Base-by-base conservation (phyloP, 805 yeast species). In the Kockiozyma suomiensis region DNA sequence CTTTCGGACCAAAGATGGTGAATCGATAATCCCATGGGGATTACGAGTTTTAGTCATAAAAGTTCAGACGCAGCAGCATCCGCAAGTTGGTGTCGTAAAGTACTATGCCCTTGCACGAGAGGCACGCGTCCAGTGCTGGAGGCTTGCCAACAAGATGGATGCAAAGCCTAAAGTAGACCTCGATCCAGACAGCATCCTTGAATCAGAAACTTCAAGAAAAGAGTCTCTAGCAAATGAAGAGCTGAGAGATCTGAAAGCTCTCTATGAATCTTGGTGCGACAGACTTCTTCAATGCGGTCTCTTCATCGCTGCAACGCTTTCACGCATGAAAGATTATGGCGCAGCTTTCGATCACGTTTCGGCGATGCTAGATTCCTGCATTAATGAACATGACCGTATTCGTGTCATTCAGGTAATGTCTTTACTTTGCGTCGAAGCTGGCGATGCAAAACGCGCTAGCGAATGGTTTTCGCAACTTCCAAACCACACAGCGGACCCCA, bases 31-130 rank as follows among this genome's bases (percentile, higher is more conserved):
- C 1, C 72, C 74, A 6, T 75, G 78, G 77, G 66, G 69, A 2
- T 60, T 75, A 26, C 54, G 77, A 33, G 64, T 74, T 8, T 55
- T 73, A 30, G 55, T 71, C 4, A 69, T 71, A 21, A 70, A 72
- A 26, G 65, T 74, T 17, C 71, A 68, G 49, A 65, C 74, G 3
- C 68, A 68, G 21, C 75, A 76, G 1, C 73, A 75, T 51, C 70
- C 70, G 52, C 75, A 71, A 43, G 56, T 68, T 5, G 72, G 75
- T 1, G 58, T 75, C 6, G 68, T 67, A 47, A 59, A 59, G 38
- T 72, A 72, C 60, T 75, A 76, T 55, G 51, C 66, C 7, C 56
- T 76, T 49, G 76, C 74, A 0, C 62, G 70, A 7, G 78, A 74
- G 35, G 76, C 77, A 0, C 64, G 76, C 21, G 50, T 53, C 5